Conservation (phyloP, 306 rosid species). For the Calophaca sinica region DNA sequence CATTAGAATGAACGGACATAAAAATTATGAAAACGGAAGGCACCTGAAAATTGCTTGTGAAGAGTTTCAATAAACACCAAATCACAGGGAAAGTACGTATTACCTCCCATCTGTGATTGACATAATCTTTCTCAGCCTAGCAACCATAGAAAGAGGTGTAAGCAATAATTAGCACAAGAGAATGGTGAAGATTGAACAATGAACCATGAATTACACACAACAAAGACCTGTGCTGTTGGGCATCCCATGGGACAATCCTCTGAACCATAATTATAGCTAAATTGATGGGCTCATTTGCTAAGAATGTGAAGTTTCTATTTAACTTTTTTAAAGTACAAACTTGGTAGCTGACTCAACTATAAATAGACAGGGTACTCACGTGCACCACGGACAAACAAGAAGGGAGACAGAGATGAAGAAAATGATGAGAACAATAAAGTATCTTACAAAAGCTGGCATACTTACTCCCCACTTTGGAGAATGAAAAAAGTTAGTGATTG, state of each 20-base stretch:
- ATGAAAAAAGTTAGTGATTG: slow-evolving; percentile 52
- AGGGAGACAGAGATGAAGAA: slow-evolving; percentile 4
- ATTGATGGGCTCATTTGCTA: slow-evolving; percentile 29
- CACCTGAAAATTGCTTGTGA: slow-evolving; percentile 38
- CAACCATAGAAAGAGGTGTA: slow-evolving; percentile 53
- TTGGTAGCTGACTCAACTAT: slow-evolving; percentile 27
- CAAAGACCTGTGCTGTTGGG: slow-evolving; percentile 19
- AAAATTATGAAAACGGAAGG: slow-evolving; percentile 27
- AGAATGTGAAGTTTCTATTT: slow-evolving; percentile 28
- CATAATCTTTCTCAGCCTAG: slow-evolving; percentile 55
- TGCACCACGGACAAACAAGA: slow-evolving; percentile 18
- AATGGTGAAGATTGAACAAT: slow-evolving; percentile 29
- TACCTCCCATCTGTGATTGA: slow-evolving; percentile 45
- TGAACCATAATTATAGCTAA: slow-evolving; percentile 19
- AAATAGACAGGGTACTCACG: slow-evolving; percentile 12
- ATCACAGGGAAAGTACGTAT: slow-evolving; percentile 27
- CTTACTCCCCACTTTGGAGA: slow-evolving; percentile 46
- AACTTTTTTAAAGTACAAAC: neutral
- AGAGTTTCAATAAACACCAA: slow-evolving; percentile 41
- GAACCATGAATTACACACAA: slow-evolving; percentile 23
- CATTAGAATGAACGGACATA: slow-evolving; percentile 23
- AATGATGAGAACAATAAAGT: slow-evolving; percentile 24
- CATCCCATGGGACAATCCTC: slow-evolving; percentile 42
- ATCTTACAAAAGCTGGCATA: slow-evolving; percentile 42
- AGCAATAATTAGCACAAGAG: slow-evolving; percentile 45